A percentile compares a stretch with the other conserved stretches of the same genome.
Evolutionary conservation across 129 eudicot genomes (phyloP).

Genomic region (Lonicera japonica): DNA sequence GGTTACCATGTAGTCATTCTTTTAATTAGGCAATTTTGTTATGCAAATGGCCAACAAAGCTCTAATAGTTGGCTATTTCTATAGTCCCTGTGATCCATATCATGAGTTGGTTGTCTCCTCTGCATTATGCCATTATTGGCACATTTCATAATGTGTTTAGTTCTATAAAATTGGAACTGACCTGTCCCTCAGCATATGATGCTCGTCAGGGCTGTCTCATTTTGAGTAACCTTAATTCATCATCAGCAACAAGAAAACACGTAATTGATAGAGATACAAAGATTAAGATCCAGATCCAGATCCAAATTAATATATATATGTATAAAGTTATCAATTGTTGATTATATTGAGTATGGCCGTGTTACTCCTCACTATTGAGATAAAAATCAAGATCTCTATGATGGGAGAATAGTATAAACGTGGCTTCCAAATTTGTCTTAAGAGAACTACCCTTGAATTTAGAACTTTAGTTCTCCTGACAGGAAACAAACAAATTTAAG

Average conservation of each 20-base stretch:
- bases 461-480: too few relatives aligned
- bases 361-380: too few relatives aligned
- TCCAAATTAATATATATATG: too few relatives aligned
- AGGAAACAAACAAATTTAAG: too few relatives aligned
- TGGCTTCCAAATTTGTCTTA: too few relatives aligned
- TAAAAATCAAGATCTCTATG: too few relatives aligned
- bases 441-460: too few relatives aligned
- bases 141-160: background rate
- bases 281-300: background rate
- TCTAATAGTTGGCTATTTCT: background rate
- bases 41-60: constrained; percentile 9
- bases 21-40: background rate
- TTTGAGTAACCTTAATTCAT: constrained; percentile 2
- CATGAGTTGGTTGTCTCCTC: background rate
- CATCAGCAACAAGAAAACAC: constrained; percentile 3
- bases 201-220: constrained; percentile 4
- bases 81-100: background rate
- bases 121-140: constrained; percentile 6
- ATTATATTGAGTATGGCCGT: too few relatives aligned
- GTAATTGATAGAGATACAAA: background rate
- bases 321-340: too few relatives aligned
- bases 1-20: constrained; percentile 1
- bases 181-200: background rate
- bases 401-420: too few relatives aligned
- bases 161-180: background rate